phyloP scores from a whole-genome alignment of 495 filamentous ascomycete genomes.

The Penicillium ucsense region DNA sequence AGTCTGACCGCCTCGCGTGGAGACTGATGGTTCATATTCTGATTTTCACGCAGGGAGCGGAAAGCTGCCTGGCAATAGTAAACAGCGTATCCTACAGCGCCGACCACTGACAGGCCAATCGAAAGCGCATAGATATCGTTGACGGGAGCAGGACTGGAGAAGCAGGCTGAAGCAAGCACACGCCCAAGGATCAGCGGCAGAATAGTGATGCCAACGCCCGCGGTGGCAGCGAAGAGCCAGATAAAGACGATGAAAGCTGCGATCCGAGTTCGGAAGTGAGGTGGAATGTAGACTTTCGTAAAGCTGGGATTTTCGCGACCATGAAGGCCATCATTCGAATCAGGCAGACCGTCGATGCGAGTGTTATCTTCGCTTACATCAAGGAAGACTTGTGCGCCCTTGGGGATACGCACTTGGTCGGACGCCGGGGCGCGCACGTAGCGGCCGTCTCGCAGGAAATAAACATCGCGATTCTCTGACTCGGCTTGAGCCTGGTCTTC shows the following conservation, averaged over 20 bases:
- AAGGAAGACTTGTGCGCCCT: conserved; percentile 70
- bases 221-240: conserved; percentile 90
- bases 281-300: conserved; percentile 81
- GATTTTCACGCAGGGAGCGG: conserved; percentile 20
- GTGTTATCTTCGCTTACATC: conserved; percentile 65
- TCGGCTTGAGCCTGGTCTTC: conserved; percentile 24
- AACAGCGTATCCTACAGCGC: conserved; percentile 48
- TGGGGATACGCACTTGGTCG: conserved; percentile 88
- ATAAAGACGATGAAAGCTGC: conserved; percentile 79
- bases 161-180: conserved; percentile 54
- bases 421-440: conserved; percentile 86
- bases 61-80: conserved; percentile 43
- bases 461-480: conserved; percentile 28
- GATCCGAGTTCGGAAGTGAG: conserved; percentile 70
- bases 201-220: conserved; percentile 80
- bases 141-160: conserved; percentile 57
- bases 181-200: conserved; percentile 83
- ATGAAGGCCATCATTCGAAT: conserved; percentile 54
- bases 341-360: conserved; percentile 49
- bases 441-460: conserved; percentile 63
- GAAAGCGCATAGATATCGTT: conserved; percentile 98
- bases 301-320: conserved; percentile 56
- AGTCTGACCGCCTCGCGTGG: conserved; percentile 16
- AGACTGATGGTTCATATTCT: conserved; percentile 26
- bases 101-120: conserved; percentile 71